Percentiles rank a stretch among this genome's conserved stretches.
These are phyloP conservation scores for Lathyrus aphaca DNA, from an alignment of 306 rosid species.

Conservation along the genomic window DNA sequence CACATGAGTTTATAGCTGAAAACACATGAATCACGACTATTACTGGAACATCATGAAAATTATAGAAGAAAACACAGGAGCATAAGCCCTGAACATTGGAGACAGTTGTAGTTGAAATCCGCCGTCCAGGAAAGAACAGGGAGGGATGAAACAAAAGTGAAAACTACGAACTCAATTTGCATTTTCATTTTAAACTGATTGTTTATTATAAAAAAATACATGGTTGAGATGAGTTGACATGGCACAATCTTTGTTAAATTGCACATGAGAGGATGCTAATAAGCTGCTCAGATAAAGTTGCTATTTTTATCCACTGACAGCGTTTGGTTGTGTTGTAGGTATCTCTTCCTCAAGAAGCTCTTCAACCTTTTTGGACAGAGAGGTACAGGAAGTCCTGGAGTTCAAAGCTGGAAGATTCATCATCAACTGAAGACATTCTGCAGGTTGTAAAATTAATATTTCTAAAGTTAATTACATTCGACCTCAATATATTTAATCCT, in stretches of 20 bases:
- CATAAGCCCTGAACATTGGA: constrained; percentile 54
- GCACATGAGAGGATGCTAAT: neutral
- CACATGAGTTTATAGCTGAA: neutral
- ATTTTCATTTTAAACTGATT: neutral
- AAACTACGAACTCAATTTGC: neutral
- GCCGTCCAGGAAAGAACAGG: neutral
- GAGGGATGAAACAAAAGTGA: constrained; percentile 15
- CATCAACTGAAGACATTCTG: constrained; percentile 66
- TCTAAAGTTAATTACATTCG: neutral
- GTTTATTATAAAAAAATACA: neutral
- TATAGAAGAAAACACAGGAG: constrained; percentile 54
- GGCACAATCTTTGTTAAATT: neutral
- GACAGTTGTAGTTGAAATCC: constrained; percentile 55
- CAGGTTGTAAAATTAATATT: constrained; percentile 57
- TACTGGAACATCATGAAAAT: constrained; percentile 43
- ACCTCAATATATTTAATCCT: constrained; percentile 3
- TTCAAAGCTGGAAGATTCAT: constrained; percentile 50
- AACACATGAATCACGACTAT: constrained; percentile 10
- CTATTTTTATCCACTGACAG: constrained; percentile 27
- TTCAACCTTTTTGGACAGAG: constrained; percentile 61
- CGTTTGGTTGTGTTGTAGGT: constrained; percentile 51
- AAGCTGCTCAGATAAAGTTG: neutral
- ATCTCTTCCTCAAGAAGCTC: constrained; percentile 65
- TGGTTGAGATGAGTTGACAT: constrained; percentile 7
- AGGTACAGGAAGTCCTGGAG: constrained; percentile 62